Conservation (phyloP, 441 rosid genomes). For the Eruca vesicaria region DNA sequence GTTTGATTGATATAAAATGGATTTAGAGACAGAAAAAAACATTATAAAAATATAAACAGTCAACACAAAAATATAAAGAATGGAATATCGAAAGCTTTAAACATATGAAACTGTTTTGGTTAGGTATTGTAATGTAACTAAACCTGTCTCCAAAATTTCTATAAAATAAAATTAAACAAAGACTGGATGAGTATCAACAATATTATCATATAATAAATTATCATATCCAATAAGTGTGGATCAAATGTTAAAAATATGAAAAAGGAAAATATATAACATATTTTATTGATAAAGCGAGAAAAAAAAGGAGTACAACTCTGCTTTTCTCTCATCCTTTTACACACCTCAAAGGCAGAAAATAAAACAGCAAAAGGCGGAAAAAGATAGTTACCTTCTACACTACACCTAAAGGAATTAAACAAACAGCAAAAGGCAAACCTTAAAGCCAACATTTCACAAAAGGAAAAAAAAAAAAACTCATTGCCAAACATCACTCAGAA, state of each 20-base stretch:
- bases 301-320: conserved; percentile 18
- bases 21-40: no score
- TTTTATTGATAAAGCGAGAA: conserved; percentile 13
- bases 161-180: background rate
- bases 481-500: conserved; percentile 22
- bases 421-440: background rate
- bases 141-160: background rate
- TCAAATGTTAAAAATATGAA: no score
- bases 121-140: background rate
- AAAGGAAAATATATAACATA: background rate
- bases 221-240: no score
- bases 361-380: conserved; percentile 31
- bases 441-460: background rate
- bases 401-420: background rate
- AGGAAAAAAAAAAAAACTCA: conserved; percentile 17
- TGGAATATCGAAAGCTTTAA: background rate
- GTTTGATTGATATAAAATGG: no score
- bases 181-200: background rate
- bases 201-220: background rate
- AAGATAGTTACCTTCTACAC: conserved; percentile 33
- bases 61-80: no score
- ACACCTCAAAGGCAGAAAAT: conserved; percentile 14
- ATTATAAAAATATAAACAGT: no score
- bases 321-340: conserved; percentile 27
- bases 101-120: background rate